A percentile compares a stretch with the other conserved stretches of the same genome.
Conservation (phyloP, 495 filamentous ascomycete genomes). For the Penicillium odoratum region DNA sequence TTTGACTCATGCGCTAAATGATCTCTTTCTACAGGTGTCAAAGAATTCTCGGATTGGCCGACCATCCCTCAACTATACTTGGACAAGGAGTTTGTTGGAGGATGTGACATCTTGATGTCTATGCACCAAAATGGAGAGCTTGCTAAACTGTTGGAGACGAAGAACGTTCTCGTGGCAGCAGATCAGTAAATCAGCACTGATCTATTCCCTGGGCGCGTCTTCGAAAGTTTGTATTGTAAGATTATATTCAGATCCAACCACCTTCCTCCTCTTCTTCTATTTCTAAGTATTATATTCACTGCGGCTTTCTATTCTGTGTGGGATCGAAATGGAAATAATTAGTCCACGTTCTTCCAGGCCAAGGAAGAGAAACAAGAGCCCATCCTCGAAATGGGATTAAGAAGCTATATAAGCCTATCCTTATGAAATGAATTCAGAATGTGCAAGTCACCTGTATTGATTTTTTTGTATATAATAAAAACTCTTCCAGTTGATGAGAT, state of each 20-base stretch:
- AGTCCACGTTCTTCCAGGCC: background rate
- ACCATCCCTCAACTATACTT: conserved; percentile 97
- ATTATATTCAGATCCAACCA: conserved; percentile 11
- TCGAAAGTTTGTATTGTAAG: conserved; percentile 17
- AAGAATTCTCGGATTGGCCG: conserved; percentile 98
- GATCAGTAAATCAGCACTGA: conserved; percentile 33
- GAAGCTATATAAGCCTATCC: background rate
- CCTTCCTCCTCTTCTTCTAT: background rate
- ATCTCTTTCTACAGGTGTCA: conserved; percentile 66
- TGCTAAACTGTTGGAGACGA: conserved; percentile 86
- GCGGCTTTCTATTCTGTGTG: background rate
- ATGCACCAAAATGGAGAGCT: conserved; percentile 98
- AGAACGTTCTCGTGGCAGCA: conserved; percentile 70
- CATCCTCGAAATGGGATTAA: background rate
- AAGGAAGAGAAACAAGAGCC: background rate
- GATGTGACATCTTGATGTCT: conserved; percentile 92
- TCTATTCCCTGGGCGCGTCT: background rate
- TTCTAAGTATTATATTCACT: background rate
- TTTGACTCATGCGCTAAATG: background rate
- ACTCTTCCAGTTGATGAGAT: conserved; percentile 17
- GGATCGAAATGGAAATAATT: too few relatives aligned
- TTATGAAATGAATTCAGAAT: background rate
- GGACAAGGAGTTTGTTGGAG: conserved; percentile 92
- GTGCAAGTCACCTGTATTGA: too few relatives aligned
- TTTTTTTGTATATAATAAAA: background rate